phyloP scores from a whole-genome alignment of 495 filamentous ascomycete genomes.

The Sordaria brevicollis region DNA sequence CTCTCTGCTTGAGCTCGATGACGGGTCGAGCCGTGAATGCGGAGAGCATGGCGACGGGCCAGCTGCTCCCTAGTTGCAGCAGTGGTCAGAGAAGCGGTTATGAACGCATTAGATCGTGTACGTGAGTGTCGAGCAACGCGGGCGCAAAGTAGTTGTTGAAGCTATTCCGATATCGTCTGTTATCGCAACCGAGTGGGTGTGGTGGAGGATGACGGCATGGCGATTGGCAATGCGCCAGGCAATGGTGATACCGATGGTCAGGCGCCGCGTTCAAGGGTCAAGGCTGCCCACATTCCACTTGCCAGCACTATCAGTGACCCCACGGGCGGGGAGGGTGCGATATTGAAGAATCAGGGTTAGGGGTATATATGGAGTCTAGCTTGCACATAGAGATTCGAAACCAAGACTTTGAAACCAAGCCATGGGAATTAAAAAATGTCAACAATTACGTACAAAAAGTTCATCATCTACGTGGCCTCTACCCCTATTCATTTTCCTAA shows the following conservation, averaged over 20 bases:
- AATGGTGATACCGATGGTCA: background rate
- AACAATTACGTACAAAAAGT: background rate
- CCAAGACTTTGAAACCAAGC: background rate
- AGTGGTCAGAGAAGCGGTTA: slow-evolving; percentile 9
- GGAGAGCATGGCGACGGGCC: slow-evolving; percentile 68
- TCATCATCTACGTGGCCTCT: background rate
- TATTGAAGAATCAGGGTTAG: background rate
- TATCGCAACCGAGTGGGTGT: background rate
- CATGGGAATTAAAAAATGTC: background rate
- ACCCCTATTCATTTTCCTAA: background rate
- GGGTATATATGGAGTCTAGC: too few relatives aligned
- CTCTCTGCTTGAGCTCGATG: slow-evolving; percentile 87
- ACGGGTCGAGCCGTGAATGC: slow-evolving; percentile 94
- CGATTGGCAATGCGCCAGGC: background rate
- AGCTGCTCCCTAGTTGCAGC: slow-evolving; percentile 14
- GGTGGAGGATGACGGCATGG: background rate
- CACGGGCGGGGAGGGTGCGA: background rate
- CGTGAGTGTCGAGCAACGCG: background rate
- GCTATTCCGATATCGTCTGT: background rate
- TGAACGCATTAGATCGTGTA: slow-evolving; percentile 10
- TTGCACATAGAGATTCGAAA: too few relatives aligned
- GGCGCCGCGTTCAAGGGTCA: background rate
- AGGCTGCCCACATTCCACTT: background rate
- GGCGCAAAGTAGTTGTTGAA: background rate
- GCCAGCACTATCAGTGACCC: background rate